Conservation (phyloP, 345 rosid species). For the Raphanus sativus region DNA sequence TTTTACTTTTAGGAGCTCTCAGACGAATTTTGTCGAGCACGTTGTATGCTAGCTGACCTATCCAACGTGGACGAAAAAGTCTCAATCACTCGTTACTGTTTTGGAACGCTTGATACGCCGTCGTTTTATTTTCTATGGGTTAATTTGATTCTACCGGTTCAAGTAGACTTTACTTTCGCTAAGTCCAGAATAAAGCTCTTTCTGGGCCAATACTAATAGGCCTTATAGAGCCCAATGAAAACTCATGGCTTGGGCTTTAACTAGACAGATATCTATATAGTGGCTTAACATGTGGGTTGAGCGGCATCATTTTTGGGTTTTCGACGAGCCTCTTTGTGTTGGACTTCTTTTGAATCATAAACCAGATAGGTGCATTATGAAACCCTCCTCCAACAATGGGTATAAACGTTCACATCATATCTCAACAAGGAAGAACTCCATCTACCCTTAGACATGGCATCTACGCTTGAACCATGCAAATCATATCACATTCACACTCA, state of each 20-base stretch:
- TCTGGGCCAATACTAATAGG: neutral
- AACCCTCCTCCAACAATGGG: too few species aligned
- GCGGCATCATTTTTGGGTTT: too few species aligned
- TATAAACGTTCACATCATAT: too few species aligned
- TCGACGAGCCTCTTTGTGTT: too few species aligned
- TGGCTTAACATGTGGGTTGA: too few species aligned
- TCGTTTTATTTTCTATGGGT: neutral
- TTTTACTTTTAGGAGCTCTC: neutral
- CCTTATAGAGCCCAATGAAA: neutral
- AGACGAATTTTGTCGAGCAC: slow-evolving; percentile 30
- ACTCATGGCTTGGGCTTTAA: too few species aligned
- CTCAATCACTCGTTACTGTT: neutral
- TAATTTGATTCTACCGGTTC: neutral
- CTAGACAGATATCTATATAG: too few species aligned
- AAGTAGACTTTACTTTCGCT: neutral
- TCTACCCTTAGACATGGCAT: neutral
- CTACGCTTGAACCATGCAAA: neutral
- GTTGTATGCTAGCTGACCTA: neutral
- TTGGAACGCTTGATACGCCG: neutral
- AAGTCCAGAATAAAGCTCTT: neutral
- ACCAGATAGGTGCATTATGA: too few species aligned
- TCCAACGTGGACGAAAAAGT: neutral
- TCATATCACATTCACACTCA: neutral
- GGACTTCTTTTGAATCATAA: too few species aligned
- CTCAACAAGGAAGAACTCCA: too few species aligned